Base-by-base conservation (phyloP, 2,329 filamentous ascomycete genomes). In the Gnomoniopsis smithogilvyi region DNA sequence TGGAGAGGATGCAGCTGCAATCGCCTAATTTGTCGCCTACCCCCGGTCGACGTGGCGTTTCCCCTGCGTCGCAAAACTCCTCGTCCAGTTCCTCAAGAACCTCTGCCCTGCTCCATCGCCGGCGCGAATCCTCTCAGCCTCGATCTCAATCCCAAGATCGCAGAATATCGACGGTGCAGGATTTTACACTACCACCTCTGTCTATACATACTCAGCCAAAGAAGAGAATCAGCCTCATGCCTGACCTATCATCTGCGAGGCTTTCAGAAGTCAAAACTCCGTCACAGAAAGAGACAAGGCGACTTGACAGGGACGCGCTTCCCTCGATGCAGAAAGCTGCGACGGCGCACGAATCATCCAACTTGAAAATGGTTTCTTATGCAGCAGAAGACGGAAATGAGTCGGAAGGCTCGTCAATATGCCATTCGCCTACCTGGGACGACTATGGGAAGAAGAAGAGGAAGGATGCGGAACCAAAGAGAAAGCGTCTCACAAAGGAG, bases 361-460 rank as follows among this genome's bases (percentile, higher is more conserved):
- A 68, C 15, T 68, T 70, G 22, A 78, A 77, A 66, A 73, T 73
- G 19, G 76, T 77, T 38, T 74, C 74, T 22, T 76, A 77, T 53
- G 66, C 73, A 22, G 69, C 71, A 33, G 70, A 71, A 7, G 67
- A 70, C 36, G 60, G 69, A 56, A 56, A 65, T 38, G 54, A 70
- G 62, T 78, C 76, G 3, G 77, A 78, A 51, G 70, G 76, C 51
- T 79, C 77, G 3, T 80, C 78, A 0, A 82, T 86, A 56, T 87
- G 84, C 62, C 81, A 85, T 57, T 87, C 84, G 1, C 84, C 84
- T 1, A 85, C 79, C 57, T 87, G 84, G 84, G 83, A 85, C 62
- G 78, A 81, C 22, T 82, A 82, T 64, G 76, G 77, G 2, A 76
- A 78, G 21, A 79, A 75, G 63, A 83, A 80, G 64, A 80, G 78